These are phyloP conservation scores for Monosporascus sp. DNA, from an alignment of 2,329 filamentous ascomycete species.

Conservation along the genomic window DNA sequence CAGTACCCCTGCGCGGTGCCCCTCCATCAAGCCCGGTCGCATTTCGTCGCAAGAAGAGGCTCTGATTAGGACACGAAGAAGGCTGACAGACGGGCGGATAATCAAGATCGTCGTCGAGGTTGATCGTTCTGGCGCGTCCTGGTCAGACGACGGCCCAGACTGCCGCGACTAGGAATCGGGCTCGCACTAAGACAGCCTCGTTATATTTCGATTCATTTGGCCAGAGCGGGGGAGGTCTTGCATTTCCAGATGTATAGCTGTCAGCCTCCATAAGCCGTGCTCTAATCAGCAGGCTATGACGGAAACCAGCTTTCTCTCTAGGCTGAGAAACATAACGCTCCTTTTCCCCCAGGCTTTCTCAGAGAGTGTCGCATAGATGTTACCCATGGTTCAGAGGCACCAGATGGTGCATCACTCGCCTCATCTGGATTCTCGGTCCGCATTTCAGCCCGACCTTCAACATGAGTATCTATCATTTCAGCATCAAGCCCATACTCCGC, in stretches of 20 bases:
- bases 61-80: background rate
- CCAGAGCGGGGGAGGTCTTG: background rate
- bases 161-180: background rate
- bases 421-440: conserved; percentile 31
- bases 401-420: conserved; percentile 41
- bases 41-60: too few relatives aligned
- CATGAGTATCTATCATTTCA: conserved; percentile 14
- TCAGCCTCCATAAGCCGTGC: conserved; percentile 32
- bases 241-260: conserved; percentile 34
- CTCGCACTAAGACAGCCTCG: too few relatives aligned
- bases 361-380: conserved; percentile 30
- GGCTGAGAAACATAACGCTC: conserved; percentile 8
- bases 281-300: conserved; percentile 40
- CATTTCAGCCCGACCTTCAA: conserved; percentile 21
- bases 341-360: conserved; percentile 12
- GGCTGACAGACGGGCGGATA: background rate
- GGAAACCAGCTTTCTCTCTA: conserved; percentile 22
- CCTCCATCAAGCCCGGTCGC: too few relatives aligned
- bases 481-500: conserved; percentile 6
- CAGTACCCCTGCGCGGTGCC: background rate
- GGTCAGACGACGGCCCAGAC: background rate
- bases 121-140: background rate
- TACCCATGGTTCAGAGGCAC: conserved; percentile 47
- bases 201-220: background rate
- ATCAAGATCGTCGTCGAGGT: background rate